These are phyloP conservation scores for Geotrichum histeridarum DNA, from an alignment of 1,139 yeast genomes.

Conservation along the genomic window DNA sequence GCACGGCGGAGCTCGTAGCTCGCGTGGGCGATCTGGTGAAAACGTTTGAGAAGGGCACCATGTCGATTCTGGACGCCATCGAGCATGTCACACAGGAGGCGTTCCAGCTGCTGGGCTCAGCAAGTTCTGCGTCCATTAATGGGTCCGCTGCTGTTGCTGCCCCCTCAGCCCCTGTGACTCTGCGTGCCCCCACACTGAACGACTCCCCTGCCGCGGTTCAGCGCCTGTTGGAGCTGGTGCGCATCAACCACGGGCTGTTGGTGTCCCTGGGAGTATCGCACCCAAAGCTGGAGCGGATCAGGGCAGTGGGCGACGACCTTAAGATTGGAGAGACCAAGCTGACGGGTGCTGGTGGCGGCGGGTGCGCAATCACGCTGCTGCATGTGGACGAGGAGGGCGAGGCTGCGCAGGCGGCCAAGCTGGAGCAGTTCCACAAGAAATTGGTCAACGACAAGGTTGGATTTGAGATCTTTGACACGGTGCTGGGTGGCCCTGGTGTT, in stretches of 20 bases:
- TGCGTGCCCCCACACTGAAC: conserved; percentile 40
- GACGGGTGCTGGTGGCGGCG: conserved; percentile 99
- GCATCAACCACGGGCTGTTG: conserved; percentile 82
- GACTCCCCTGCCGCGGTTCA: conserved; percentile 34
- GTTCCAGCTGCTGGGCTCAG: conserved; percentile 40
- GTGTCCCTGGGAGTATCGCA: conserved; percentile 90
- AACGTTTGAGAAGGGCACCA: conserved; percentile 51
- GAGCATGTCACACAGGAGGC: conserved; percentile 56
- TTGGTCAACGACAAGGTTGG: conserved; percentile 43
- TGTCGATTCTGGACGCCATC: conserved; percentile 53
- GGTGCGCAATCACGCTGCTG: conserved; percentile 88
- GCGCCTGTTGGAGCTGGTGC: conserved; percentile 57
- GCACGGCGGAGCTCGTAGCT: conserved; percentile 79
- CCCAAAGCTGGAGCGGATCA: conserved; percentile 73
- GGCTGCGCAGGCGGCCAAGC: conserved; percentile 37
- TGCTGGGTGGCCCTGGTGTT: conserved; percentile 86
- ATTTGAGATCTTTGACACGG: conserved; percentile 74
- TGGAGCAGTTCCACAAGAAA: conserved; percentile 37
- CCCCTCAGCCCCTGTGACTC: not conserved
- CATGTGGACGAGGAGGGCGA: conserved; percentile 44
- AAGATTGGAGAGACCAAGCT: conserved; percentile 81
- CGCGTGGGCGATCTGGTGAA: conserved; percentile 58
- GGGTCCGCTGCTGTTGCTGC: not conserved
- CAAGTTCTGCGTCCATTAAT: not conserved
- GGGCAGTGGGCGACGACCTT: conserved; percentile 54